Conservation (phyloP, 495 filamentous ascomycete genomes). For the Penicillium ucsense region DNA sequence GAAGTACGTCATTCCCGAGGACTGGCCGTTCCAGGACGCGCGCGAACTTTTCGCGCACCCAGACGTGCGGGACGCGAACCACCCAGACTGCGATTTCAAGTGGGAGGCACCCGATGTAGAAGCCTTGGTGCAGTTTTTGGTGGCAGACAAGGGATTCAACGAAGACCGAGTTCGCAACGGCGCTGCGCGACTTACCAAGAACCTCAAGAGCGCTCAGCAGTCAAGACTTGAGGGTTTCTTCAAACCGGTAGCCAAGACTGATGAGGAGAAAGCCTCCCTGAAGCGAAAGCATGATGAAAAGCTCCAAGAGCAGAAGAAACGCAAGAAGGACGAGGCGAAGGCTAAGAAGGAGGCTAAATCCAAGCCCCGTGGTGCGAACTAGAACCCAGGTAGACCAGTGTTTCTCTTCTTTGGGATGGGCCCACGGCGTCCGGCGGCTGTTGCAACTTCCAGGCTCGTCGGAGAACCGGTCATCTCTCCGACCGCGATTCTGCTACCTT, state of each 20-base stretch:
- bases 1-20: conserved; percentile 75
- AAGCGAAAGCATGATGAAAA: conserved; percentile 94
- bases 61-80: conserved; percentile 75
- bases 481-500: neutral
- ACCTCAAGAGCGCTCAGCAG: conserved; percentile 80
- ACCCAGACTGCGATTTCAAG: conserved; percentile 89
- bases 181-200: conserved; percentile 71
- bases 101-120: conserved; percentile 92
- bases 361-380: conserved; percentile 67
- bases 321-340: conserved; percentile 77
- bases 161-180: conserved; percentile 82
- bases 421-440: neutral
- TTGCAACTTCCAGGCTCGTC: too few relatives aligned
- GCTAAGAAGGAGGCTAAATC: conserved; percentile 82
- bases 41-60: conserved; percentile 84
- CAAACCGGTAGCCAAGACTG: conserved; percentile 82
- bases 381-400: conserved; percentile 1
- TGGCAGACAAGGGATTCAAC: conserved; percentile 89
- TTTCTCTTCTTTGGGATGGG: neutral
- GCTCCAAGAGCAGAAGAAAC: conserved; percentile 82
- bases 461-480: neutral
- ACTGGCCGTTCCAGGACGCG: conserved; percentile 91
- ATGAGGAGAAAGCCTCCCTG: conserved; percentile 66
- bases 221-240: conserved; percentile 95
- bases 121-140: conserved; percentile 78